A percentile compares a stretch with the other conserved stretches of the same genome.
Conservation (phyloP, 768 basidiomycete species). For the Pulveroboletus ravenelii region DNA sequence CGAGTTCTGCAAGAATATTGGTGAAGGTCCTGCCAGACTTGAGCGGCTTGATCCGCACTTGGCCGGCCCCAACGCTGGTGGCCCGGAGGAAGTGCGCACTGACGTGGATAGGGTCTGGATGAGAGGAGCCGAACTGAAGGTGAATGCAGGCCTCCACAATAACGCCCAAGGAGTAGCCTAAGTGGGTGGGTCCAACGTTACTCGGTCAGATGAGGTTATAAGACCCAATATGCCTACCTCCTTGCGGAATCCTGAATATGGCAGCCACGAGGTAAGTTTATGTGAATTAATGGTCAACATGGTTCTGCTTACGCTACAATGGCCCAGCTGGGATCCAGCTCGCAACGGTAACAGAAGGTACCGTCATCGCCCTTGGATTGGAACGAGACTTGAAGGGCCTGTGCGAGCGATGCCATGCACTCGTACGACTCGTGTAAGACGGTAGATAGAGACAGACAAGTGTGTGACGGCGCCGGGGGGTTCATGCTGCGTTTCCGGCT, state of each 20-base stretch:
- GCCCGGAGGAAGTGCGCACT: conserved; percentile 55
- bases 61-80: conserved; percentile 38
- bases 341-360: conserved; percentile 21
- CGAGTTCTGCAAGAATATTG: conserved; percentile 53
- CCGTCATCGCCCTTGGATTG: conserved; percentile 19
- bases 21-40: conserved; percentile 51
- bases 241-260: conserved; percentile 44
- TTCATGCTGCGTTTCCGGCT: too few species aligned
- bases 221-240: conserved; percentile 34
- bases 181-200: neutral
- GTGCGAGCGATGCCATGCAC: conserved; percentile 16
- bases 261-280: neutral
- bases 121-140: conserved; percentile 43
- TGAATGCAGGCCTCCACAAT: conserved; percentile 51
- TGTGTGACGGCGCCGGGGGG: too few species aligned
- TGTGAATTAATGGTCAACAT: neutral
- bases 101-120: conserved; percentile 55
- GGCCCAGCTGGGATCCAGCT: conserved; percentile 44
- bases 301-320: conserved; percentile 37
- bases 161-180: conserved; percentile 58
- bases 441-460: too few species aligned
- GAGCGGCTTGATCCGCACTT: conserved; percentile 44
- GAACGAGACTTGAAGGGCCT: conserved; percentile 22
- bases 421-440: too few species aligned
- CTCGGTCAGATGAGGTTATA: neutral